These are phyloP conservation scores for Penicillium tannophilum DNA, from an alignment of 495 filamentous ascomycete genomes.

Conservation along the genomic window DNA sequence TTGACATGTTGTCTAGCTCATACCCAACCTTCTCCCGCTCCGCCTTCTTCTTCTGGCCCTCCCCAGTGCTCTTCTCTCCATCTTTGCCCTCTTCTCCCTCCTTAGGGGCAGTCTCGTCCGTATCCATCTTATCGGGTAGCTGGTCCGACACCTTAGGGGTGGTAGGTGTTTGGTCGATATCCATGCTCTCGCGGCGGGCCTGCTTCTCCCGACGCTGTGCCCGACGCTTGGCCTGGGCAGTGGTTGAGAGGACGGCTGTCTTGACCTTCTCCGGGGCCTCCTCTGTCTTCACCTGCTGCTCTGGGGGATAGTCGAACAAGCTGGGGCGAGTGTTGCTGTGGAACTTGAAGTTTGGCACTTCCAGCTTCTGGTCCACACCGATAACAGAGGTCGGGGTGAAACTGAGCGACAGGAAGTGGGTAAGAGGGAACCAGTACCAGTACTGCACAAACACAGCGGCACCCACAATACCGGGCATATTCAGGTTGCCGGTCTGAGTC, in stretches of 20 bases:
- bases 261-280: constrained; percentile 93
- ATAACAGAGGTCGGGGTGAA: constrained; percentile 95
- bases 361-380: constrained; percentile 87
- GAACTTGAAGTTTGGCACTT: constrained; percentile 95
- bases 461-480: constrained; percentile 95
- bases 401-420: constrained; percentile 92
- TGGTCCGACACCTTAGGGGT: constrained; percentile 72
- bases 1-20: constrained; percentile 93
- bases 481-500: constrained; percentile 96
- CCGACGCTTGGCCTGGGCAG: constrained; percentile 92
- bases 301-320: constrained; percentile 96
- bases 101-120: constrained; percentile 69
- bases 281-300: constrained; percentile 90
- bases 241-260: constrained; percentile 94
- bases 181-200: constrained; percentile 79
- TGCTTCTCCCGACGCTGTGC: constrained; percentile 75
- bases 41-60: constrained; percentile 72
- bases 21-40: constrained; percentile 98
- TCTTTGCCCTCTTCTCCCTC: constrained; percentile 63
- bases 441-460: constrained; percentile 99
- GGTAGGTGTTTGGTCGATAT: constrained; percentile 76
- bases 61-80: constrained; percentile 61
- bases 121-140: constrained; percentile 82
- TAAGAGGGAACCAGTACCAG: constrained; percentile 99
- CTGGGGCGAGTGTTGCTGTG: constrained; percentile 92